Percentiles rank a stretch among this genome's conserved stretches.
Conservation (phyloP, 352 stramenopile genomes). For the Aphanomyces invadans region DNA sequence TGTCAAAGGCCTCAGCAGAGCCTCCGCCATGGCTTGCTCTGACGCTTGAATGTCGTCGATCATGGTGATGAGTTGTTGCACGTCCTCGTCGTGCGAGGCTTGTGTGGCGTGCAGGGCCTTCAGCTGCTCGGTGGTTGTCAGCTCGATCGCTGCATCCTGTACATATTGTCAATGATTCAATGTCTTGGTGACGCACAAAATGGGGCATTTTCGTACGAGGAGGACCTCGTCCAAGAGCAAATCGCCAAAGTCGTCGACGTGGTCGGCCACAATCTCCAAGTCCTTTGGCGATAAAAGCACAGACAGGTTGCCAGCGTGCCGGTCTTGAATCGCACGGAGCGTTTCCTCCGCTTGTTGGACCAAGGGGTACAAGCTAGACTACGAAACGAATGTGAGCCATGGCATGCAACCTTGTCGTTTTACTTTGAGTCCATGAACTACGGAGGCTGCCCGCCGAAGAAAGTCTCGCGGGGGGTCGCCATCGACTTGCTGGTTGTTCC, state of each 20-base stretch:
- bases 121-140: neutral
- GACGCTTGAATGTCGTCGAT: neutral
- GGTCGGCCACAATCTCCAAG: neutral
- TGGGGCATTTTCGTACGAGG: neutral
- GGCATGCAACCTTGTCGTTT: no score
- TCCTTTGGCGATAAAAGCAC: constrained; percentile 17
- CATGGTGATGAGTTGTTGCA: neutral
- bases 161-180: no score
- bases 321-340: constrained; percentile 2
- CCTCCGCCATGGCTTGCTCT: neutral
- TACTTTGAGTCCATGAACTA: constrained; percentile 23
- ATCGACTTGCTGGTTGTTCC: constrained; percentile 9
- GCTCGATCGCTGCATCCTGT: neutral
- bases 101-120: neutral
- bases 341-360: constrained; percentile 20
- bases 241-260: constrained; percentile 6
- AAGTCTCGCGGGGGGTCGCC: neutral
- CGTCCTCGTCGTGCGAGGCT: neutral
- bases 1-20: neutral
- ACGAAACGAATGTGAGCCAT: no score
- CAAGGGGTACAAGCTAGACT: constrained; percentile 18
- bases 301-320: neutral
- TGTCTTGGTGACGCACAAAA: no score
- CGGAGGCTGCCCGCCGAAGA: neutral
- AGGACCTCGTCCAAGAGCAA: constrained; percentile 22